Evolutionary conservation across 78 protist species (phyloP), one percentile per base, ranked within the genome.

Genomic region (Isochrysis galbana): DNA sequence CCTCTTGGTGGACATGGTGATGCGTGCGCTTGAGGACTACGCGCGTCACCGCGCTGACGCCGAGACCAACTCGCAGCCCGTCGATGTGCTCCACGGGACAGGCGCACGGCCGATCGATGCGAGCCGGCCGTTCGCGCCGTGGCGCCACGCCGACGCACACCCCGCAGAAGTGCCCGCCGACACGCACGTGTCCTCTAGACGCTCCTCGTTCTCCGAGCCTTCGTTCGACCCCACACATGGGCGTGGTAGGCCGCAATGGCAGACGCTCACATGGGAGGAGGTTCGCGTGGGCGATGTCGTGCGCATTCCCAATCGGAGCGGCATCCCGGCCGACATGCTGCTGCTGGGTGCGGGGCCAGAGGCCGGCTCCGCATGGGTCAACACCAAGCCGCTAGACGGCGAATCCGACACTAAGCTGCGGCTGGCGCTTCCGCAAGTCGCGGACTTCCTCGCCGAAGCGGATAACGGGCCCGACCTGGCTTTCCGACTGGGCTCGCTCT

Each of bases 371-470:
- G 14, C 34, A 22, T 77, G 84, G 84, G 84, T 77, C 4, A 77
- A 39, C 84, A 77, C 84, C 47, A 77, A 77, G 84, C 84, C 84
- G 21, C 44, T 77, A 41, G 84, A 77, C 46, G 84, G 84, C 84
- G 84, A 77, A 32, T 21, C 47, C 84, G 84, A 77, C 84, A 77
- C 84, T 5, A 77, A 77, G 84, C 84, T 77, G 44, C 84, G 84
- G 48, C 22, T 39, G 36, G 84, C 84, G 42, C 26, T 0, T 11
- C 21, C 5, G 17, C 11, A 0, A 14, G 5, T 17, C 36, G 21
- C 54, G n/a, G 23, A 1, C 41, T 39, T 29, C 26, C 19, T 26
- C 25, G 2, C 11, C 3, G 46, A 36, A 5, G 80, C 32, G 74
- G 44, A 36, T 4, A 4, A 41, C 82, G 41, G 22, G 39, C 32